phyloP scores from a whole-genome alignment of 805 yeast genomes.

The Candida taoyuanica region DNA sequence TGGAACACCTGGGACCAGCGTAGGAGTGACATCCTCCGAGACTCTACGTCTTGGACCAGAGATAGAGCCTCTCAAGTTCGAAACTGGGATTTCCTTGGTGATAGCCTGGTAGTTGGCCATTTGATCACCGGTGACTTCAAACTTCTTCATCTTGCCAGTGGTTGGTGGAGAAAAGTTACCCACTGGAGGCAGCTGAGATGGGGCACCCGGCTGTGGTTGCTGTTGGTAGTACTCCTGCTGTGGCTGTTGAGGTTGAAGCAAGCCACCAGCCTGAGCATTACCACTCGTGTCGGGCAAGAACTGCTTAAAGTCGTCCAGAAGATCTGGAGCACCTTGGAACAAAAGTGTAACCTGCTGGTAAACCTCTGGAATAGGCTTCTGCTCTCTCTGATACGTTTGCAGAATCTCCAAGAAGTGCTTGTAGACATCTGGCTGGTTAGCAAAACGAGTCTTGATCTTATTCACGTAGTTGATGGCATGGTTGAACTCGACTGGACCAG shows the following conservation, averaged over 20 bases:
- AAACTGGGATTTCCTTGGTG: constrained; percentile 30
- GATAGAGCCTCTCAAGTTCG: constrained; percentile 32
- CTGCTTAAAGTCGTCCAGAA: constrained; percentile 90
- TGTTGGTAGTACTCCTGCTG: constrained; percentile 26
- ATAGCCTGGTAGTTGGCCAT: constrained; percentile 15
- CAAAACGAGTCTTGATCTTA: constrained; percentile 90
- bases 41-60: constrained; percentile 22
- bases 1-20: constrained; percentile 79
- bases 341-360: constrained; percentile 87
- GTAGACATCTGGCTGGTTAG: constrained; percentile 92
- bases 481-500: constrained; percentile 86
- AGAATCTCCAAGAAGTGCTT: constrained; percentile 90
- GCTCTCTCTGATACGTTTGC: constrained; percentile 95
- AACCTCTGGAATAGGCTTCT: constrained; percentile 91
- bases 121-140: constrained; percentile 14
- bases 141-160: constrained; percentile 25
- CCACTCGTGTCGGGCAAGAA: constrained; percentile 74
- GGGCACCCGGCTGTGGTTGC: constrained; percentile 15
- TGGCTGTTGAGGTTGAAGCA: constrained; percentile 18
- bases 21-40: constrained; percentile 44
- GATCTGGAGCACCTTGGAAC: constrained; percentile 90
- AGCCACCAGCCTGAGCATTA: constrained; percentile 16
- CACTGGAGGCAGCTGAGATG: constrained; percentile 72
- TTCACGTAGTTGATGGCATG: constrained; percentile 96
- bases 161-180: constrained; percentile 80